phyloP scores from a whole-genome alignment of 129 eudicot species.

The Lactuca sativa region DNA sequence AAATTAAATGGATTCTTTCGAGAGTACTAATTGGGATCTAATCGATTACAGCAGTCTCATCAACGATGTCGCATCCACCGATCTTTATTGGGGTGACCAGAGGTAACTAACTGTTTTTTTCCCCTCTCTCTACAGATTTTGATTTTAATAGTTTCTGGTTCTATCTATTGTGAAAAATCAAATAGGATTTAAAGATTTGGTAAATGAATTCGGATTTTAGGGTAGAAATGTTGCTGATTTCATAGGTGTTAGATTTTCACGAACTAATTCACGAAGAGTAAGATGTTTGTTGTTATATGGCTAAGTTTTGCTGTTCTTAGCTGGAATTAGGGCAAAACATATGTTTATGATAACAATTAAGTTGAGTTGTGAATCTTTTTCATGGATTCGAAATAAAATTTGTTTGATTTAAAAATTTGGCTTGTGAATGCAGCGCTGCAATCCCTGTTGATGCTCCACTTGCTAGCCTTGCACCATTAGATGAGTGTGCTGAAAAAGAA shows the following conservation, averaged over 20 bases:
- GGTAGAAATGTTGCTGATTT: slow-evolving; percentile 19
- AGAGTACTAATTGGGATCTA: slow-evolving; percentile 49
- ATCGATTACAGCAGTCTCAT: slow-evolving; percentile 51
- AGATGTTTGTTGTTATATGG: not conserved
- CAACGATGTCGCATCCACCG: slow-evolving; percentile 49
- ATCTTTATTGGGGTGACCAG: slow-evolving; percentile 50
- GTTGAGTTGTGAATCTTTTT: not conserved
- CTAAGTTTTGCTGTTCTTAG: slow-evolving; percentile 8
- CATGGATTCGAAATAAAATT: not conserved
- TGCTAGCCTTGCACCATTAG: slow-evolving; percentile 36
- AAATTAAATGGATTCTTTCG: slow-evolving; percentile 47
- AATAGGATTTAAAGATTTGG: not conserved
- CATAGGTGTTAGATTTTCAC: not conserved
- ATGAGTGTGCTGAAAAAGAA: slow-evolving; percentile 46
- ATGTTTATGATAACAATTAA: not conserved
- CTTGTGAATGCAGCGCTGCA: slow-evolving; percentile 41
- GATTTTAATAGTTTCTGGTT: not conserved
- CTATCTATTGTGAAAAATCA: not conserved
- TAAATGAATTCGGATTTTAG: slow-evolving; percentile 8
- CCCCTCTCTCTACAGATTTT: not conserved
- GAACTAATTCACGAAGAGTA: not conserved
- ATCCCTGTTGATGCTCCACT: slow-evolving; percentile 43
- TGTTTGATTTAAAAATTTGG: slow-evolving; percentile 22
- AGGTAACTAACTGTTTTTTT: slow-evolving; percentile 25
- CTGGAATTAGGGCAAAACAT: slow-evolving; percentile 1